A percentile compares a stretch with the other conserved stretches of the same genome.
phyloP scores from a whole-genome alignment of 2,329 filamentous ascomycete species.

The Didymella exigua region DNA sequence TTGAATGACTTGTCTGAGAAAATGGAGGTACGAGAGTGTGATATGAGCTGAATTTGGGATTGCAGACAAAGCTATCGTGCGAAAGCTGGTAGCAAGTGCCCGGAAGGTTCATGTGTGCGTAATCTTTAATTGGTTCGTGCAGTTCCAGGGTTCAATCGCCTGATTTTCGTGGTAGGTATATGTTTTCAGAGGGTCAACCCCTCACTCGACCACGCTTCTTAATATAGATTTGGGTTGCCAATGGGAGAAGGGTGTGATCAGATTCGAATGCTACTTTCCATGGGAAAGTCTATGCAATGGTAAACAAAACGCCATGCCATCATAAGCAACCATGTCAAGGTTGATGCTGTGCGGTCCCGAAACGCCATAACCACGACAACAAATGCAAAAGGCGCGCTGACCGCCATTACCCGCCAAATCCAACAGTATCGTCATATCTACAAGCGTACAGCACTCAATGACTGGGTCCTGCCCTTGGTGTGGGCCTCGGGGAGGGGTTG shows the following conservation, averaged over 20 bases:
- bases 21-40: neutral
- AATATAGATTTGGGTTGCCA: too few species aligned
- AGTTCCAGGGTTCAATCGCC: neutral
- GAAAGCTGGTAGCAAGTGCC: neutral
- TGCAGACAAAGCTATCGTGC: too few species aligned
- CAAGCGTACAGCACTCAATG: neutral
- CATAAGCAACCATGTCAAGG: conserved; percentile 11
- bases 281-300: conserved; percentile 8
- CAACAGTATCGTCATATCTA: conserved; percentile 3
- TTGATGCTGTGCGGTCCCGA: conserved; percentile 7
- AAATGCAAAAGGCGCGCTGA: neutral
- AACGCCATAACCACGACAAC: conserved; percentile 9
- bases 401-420: neutral
- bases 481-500: conserved; percentile 41
- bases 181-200: neutral
- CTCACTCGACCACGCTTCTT: conserved; percentile 4
- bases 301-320: conserved; percentile 13
- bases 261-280: conserved; percentile 11
- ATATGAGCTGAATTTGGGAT: neutral
- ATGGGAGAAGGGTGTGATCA: neutral
- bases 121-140: neutral
- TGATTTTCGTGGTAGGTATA: neutral
- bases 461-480: conserved; percentile 21
- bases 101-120: neutral
- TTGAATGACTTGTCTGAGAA: neutral